phyloP scores from a whole-genome alignment of 805 yeast genomes.

The Candida vartiovaarae region DNA sequence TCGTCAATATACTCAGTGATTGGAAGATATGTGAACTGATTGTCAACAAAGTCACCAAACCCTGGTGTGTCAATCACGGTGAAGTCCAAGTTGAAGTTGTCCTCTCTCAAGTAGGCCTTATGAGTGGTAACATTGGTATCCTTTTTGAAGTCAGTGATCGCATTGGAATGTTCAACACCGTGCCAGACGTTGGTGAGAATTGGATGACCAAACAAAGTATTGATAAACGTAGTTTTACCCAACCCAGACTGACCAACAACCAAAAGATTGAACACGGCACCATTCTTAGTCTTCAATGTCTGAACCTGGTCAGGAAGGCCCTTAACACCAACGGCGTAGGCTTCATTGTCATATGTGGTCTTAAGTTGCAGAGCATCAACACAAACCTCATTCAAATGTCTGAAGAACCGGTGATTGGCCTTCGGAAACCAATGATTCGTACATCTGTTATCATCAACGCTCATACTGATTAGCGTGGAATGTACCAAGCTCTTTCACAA shows the following conservation, averaged over 20 bases:
- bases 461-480: no score
- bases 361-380: no score
- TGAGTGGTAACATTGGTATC: conserved; percentile 29
- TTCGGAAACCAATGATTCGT: no score
- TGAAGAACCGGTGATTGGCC: no score
- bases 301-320: conserved; percentile 26
- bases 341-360: conserved; percentile 1
- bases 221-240: conserved; percentile 75
- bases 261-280: conserved; percentile 74
- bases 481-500: no score
- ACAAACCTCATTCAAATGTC: no score
- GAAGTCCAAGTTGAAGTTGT: conserved; percentile 50
- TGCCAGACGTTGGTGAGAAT: conserved; percentile 35
- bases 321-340: conserved; percentile 21
- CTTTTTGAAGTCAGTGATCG: conserved; percentile 31
- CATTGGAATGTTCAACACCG: conserved; percentile 31
- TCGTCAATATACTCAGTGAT: conserved; percentile 71
- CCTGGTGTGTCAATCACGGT: conserved; percentile 71
- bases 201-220: conserved; percentile 62
- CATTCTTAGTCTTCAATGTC: conserved; percentile 36
- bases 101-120: conserved; percentile 51
- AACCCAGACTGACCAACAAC: conserved; percentile 83
- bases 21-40: conserved; percentile 59
- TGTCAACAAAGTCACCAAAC: conserved; percentile 66
- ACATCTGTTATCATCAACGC: no score